Base-by-base conservation (phyloP, 768 basidiomycete genomes). In the Lactarius pseudohatsudake region DNA sequence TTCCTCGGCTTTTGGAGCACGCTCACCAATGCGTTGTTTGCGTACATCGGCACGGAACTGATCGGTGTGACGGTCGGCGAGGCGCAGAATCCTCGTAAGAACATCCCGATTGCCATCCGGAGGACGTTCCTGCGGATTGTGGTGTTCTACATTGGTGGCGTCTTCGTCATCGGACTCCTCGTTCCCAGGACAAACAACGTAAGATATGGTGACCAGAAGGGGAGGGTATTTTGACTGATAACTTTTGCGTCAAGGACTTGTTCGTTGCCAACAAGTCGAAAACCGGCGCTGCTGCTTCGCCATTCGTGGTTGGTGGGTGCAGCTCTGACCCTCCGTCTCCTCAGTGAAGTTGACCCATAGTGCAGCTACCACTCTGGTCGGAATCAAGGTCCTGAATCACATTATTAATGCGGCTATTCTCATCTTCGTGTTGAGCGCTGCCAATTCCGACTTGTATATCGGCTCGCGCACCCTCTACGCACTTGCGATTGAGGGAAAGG, bases 1-100 rank as follows among this genome's bases (percentile, higher is more conserved):
- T 89, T 90, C 79, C 79, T 87, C 26, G 88, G 87, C 13, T 88
- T 92, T 73, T 91, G 88, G 85, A 80, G 84, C 18, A 86, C 87
- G 4, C 76, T 91, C 55, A 87, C 85, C 57, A 91, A 87, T 68
- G 88, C 85, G 30, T 77, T 87, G 10, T 90, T 90, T 75, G 85
- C 87, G 9, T 86, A 82, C 71, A 83, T 85, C 60, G 88, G 89
- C 36, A 93, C 90, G 22, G 90, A 93, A 75, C 79, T 91, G 20
- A 86, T 93, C 65, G 90, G 90, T 72, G 85, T 90, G 65, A 79
- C 79, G 32, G 84, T 79, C n/a, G 74, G 76, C 54, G 74, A 86
- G 79, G 86, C 86, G 13, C 82, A 90, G 73, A 88, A 91, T 75
- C 90, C 90, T 40, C 79, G 89, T 66, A 84, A 83, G 74, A 89